Conservation (phyloP, 495 filamentous ascomycete species). For the Hypoxylon cercidicola region DNA sequence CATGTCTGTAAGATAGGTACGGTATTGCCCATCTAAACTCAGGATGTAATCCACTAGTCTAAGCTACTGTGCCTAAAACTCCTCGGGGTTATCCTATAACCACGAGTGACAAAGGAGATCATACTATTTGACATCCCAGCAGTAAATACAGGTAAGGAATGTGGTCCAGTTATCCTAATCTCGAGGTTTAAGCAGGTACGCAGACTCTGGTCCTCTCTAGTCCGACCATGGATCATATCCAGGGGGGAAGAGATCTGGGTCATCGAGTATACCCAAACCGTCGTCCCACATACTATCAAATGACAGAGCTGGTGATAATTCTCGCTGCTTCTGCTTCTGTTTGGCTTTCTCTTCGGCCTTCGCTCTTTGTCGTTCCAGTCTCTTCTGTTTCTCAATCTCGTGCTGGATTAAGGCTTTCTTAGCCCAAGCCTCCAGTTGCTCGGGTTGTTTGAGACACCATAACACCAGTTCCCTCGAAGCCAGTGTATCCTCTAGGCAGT, state of each 20-base stretch:
- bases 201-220: background rate
- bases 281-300: background rate
- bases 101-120: no score
- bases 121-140: no score
- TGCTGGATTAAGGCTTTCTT: constrained; percentile 13
- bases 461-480: constrained; percentile 53
- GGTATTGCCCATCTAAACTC: no score
- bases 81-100: no score
- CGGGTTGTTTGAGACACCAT: constrained; percentile 40
- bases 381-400: constrained; percentile 18
- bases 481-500: constrained; percentile 56
- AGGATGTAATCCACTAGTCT: no score
- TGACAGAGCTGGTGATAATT: background rate
- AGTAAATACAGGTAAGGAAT: no score
- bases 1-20: no score
- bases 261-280: background rate
- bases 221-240: constrained; percentile 2
- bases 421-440: constrained; percentile 28
- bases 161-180: background rate
- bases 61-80: no score
- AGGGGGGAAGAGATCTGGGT: background rate
- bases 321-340: constrained; percentile 29
- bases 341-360: constrained; percentile 32
- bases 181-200: background rate
- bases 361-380: constrained; percentile 5